Conservation (phyloP, 805 yeast genomes). For the Lipomyces yamadae region DNA sequence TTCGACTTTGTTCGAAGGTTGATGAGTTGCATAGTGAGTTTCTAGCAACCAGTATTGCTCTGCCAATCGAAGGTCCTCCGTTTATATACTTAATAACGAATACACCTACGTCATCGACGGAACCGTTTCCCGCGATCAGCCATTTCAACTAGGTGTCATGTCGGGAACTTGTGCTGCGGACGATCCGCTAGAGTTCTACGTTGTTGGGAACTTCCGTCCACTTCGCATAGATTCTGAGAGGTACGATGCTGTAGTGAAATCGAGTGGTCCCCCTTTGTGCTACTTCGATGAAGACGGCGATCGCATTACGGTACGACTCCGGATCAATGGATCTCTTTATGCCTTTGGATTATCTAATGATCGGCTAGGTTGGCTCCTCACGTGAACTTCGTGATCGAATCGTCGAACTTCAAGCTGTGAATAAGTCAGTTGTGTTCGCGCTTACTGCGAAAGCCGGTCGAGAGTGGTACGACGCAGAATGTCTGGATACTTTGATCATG, state of each 20-base stretch:
- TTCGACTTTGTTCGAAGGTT: neutral
- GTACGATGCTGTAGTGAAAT: constrained; percentile 20
- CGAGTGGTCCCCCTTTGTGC: constrained; percentile 22
- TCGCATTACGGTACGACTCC: constrained; percentile 24
- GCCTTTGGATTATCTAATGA: neutral
- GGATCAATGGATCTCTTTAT: neutral
- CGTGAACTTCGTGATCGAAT: constrained; percentile 24
- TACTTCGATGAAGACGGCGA: constrained; percentile 34
- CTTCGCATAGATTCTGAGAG: constrained; percentile 8
- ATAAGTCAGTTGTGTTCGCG: constrained; percentile 16
- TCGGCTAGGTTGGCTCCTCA: constrained; percentile 27
- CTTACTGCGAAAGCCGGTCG: constrained; percentile 24
- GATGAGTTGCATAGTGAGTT: neutral
- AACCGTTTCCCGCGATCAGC: neutral
- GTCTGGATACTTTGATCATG: neutral
- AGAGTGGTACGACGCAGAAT: constrained; percentile 18
- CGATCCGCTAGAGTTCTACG: constrained; percentile 8
- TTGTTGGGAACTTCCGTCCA: constrained; percentile 10
- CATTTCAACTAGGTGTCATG: neutral
- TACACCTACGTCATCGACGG: neutral
- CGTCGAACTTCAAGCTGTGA: constrained; percentile 12
- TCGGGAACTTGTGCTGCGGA: neutral
- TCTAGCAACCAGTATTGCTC: neutral
- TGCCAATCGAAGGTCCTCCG: no score
- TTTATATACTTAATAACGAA: no score